These are phyloP conservation scores for Arabidopsis lyrata DNA, from an alignment of 441 rosid genomes.

Conservation along the genomic window DNA sequence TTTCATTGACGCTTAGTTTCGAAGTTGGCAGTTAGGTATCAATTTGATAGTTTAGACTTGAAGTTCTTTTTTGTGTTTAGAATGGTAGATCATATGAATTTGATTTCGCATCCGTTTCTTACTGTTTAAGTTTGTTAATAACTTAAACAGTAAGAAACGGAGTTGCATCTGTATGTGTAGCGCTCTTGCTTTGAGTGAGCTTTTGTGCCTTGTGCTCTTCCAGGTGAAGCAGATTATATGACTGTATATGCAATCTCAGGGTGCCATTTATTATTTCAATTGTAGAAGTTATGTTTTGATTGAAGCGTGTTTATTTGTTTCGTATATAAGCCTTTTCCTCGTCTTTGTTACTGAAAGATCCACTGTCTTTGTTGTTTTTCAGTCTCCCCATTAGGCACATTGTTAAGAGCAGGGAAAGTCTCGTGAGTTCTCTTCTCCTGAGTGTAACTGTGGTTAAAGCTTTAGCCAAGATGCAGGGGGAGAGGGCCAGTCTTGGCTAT, in stretches of 20 bases:
- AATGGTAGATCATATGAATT: slow-evolving; percentile 5
- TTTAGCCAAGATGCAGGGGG: slow-evolving; percentile 75
- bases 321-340: not conserved
- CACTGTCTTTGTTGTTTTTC: slow-evolving; percentile 27
- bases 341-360: slow-evolving; percentile 29
- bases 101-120: not conserved
- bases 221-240: not conserved
- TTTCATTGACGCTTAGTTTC: slow-evolving; percentile 3
- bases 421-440: slow-evolving; percentile 27
- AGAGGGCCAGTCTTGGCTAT: slow-evolving; percentile 71
- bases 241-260: slow-evolving; percentile 6
- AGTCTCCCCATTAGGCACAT: slow-evolving; percentile 35
- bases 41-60: not conserved
- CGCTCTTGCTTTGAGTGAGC: slow-evolving; percentile 15
- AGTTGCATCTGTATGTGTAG: slow-evolving; percentile 1
- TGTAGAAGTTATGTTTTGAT: slow-evolving; percentile 9
- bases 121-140: slow-evolving; percentile 4
- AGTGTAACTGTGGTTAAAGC: slow-evolving; percentile 33
- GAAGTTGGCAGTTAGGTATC: slow-evolving; percentile 3
- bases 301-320: slow-evolving; percentile 13
- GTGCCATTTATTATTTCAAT: not conserved
- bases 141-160: too few relatives aligned
- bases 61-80: not conserved
- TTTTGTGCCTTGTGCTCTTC: slow-evolving; percentile 13
- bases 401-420: slow-evolving; percentile 30